Evolutionary conservation across 2,329 filamentous ascomycete genomes (phyloP).

Genomic region (Graphilbum ipis-grandicollis): DNA sequence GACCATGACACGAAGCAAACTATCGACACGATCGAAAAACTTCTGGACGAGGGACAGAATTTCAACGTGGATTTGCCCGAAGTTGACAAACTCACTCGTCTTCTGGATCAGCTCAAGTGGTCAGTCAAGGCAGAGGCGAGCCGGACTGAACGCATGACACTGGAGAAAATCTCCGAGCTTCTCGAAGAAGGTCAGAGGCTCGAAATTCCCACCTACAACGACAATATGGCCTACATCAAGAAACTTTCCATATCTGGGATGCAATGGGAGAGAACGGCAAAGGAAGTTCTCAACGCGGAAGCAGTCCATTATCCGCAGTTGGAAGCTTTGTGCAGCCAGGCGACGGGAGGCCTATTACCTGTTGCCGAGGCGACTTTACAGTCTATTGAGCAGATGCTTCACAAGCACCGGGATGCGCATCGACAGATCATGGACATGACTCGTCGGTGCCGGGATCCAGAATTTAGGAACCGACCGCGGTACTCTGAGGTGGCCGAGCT

Average conservation of each 20-base stretch:
- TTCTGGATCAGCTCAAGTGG: constrained; percentile 80
- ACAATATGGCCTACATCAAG: constrained; percentile 57
- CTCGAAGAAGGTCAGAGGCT: constrained; percentile 63
- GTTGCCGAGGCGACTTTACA: constrained; percentile 68
- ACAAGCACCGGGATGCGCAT: constrained; percentile 90
- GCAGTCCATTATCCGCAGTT: constrained; percentile 86
- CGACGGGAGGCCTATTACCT: constrained; percentile 49
- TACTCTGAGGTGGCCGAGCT: constrained; percentile 85
- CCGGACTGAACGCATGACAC: constrained; percentile 47
- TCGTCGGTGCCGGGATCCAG: constrained; percentile 55
- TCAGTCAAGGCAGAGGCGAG: constrained; percentile 55
- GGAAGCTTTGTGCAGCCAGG: constrained; percentile 77
- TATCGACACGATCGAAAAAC: constrained; percentile 65
- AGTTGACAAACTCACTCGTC: constrained; percentile 61
- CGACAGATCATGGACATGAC: constrained; percentile 71
- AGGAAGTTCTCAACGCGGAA: constrained; percentile 83
- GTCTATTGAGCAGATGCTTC: constrained; percentile 76
- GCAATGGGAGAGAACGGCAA: constrained; percentile 83
- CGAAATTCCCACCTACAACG: constrained; percentile 63
- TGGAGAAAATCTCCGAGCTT: constrained; percentile 64
- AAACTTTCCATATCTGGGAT: constrained; percentile 63
- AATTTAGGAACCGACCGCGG: constrained; percentile 64
- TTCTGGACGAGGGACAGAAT: constrained; percentile 74
- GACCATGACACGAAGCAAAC: constrained; percentile 47
- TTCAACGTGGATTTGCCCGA: constrained; percentile 90